These are phyloP conservation scores for Lepidium africanum DNA, from an alignment of 345 rosid species.

Conservation along the genomic window DNA sequence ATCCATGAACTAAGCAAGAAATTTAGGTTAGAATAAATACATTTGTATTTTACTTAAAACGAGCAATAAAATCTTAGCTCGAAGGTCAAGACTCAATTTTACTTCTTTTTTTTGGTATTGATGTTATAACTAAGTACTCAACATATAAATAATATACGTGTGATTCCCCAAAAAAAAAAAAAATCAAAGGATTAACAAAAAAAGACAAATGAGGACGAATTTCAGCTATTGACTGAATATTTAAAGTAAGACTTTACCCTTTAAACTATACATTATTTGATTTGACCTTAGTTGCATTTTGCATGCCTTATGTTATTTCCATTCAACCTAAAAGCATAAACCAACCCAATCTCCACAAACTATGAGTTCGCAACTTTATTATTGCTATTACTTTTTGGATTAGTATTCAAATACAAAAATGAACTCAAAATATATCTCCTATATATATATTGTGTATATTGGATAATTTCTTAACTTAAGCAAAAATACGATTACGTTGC, in stretches of 20 bases:
- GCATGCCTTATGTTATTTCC: not conserved
- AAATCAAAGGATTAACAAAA: not conserved
- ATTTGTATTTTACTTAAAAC: not conserved
- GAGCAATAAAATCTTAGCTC: not conserved
- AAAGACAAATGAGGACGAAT: not conserved
- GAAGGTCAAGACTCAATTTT: conserved; percentile 5
- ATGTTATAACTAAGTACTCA: not conserved
- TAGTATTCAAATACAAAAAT: not conserved
- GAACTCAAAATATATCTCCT: not conserved
- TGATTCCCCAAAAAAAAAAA: not conserved
- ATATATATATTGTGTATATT: not conserved
- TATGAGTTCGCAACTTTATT: not conserved
- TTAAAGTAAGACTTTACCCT: conserved; percentile 5
- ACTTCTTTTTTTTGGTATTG: not conserved
- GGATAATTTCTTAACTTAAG: not conserved
- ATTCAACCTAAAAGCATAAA: not conserved
- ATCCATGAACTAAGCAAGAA: conserved; percentile 11
- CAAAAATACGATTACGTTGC: not conserved
- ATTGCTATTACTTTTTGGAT: not conserved
- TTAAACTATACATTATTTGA: conserved; percentile 4
- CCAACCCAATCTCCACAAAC: not conserved
- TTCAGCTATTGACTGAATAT: not conserved
- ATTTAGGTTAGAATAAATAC: not conserved
- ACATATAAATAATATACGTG: not conserved
- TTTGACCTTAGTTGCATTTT: not conserved